phyloP scores from a whole-genome alignment of 768 basidiomycete genomes.

The Leucosporidium creatinivorum region DNA sequence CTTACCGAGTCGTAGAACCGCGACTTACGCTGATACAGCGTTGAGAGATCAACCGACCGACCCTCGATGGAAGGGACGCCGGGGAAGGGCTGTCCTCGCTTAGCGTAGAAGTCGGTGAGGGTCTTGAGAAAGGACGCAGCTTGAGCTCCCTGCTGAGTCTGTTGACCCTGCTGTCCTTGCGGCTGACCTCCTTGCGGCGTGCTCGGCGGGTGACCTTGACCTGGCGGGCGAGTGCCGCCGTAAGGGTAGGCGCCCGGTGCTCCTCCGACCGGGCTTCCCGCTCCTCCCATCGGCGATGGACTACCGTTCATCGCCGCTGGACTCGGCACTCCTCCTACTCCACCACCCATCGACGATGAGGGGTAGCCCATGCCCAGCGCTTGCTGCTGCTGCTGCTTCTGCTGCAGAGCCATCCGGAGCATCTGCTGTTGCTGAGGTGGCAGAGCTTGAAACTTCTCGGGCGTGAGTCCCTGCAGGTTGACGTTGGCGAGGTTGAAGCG shows the following conservation, averaged over 20 bases:
- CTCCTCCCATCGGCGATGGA: background rate
- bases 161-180: background rate
- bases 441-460: conserved; percentile 13
- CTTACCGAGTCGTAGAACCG: too few relatives aligned
- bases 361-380: conserved; percentile 25
- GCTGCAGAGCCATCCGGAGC: conserved; percentile 6
- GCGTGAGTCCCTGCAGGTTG: conserved; percentile 11
- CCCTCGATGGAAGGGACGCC: conserved; percentile 20
- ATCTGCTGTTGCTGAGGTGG: conserved; percentile 16
- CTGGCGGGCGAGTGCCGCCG: background rate
- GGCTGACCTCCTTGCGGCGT: too few relatives aligned
- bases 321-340: background rate
- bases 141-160: background rate
- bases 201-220: background rate
- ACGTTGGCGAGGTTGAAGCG: background rate
- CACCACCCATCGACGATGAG: background rate
- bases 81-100: background rate
- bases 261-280: background rate
- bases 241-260: background rate
- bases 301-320: background rate
- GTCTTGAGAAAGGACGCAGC: background rate
- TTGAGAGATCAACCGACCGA: conserved; percentile 8
- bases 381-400: conserved; percentile 9
- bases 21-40: conserved; percentile 12
- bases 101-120: conserved; percentile 19